These are phyloP conservation scores for Nyssa sinensis DNA, from an alignment of 148 eudicot genomes.

Conservation along the genomic window DNA sequence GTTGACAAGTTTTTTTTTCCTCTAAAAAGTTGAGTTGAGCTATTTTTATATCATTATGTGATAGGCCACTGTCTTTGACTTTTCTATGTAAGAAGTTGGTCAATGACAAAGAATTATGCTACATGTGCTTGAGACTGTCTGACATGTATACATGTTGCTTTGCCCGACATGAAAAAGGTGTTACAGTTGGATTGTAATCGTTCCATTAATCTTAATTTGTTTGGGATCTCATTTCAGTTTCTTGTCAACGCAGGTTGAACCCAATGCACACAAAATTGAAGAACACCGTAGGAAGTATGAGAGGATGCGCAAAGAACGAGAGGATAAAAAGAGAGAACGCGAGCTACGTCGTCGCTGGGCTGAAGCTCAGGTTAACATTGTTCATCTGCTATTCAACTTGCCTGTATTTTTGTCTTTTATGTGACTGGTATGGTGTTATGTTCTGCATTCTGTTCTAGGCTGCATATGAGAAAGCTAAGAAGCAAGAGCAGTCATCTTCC, in stretches of 20 bases:
- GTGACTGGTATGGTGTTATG: neutral
- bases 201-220: neutral
- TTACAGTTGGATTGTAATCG: neutral
- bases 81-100: neutral
- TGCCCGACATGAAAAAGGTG: neutral
- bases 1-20: no score
- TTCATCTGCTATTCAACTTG: neutral
- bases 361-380: constrained; percentile 55
- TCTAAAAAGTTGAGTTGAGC: no score
- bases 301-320: constrained; percentile 68
- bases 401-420: neutral
- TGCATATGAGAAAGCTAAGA: constrained; percentile 93
- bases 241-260: constrained; percentile 63
- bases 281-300: constrained; percentile 89
- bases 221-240: neutral
- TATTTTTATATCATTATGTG: no score
- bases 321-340: constrained; percentile 51
- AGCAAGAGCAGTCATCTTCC: constrained; percentile 70
- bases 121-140: neutral
- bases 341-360: constrained; percentile 68
- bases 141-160: neutral
- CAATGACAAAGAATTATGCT: neutral
- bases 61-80: neutral
- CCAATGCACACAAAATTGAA: constrained; percentile 84
- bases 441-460: constrained; percentile 44